These are phyloP conservation scores for Suhomyces sp. DNA, from an alignment of 805 yeast genomes.

Conservation along the genomic window DNA sequence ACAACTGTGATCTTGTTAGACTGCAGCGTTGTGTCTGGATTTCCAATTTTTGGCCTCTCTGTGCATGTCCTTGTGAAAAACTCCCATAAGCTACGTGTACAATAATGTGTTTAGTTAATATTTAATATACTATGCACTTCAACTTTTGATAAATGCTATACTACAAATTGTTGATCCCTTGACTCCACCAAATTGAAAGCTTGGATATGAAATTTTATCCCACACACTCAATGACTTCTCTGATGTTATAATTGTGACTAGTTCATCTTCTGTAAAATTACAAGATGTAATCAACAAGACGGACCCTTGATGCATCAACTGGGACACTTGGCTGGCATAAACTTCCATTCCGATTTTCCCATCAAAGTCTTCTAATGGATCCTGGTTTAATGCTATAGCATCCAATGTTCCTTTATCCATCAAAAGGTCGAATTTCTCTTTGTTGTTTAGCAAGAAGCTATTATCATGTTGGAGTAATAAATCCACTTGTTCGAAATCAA, in stretches of 20 bases:
- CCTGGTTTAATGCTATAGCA: constrained; percentile 87
- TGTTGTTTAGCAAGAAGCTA: constrained; percentile 35
- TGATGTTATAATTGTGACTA: constrained; percentile 51
- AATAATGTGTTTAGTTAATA: not conserved
- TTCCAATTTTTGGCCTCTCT: not conserved
- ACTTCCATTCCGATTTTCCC: constrained; percentile 51
- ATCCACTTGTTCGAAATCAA: constrained; percentile 68
- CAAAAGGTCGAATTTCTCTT: constrained; percentile 63
- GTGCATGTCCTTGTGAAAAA: not conserved
- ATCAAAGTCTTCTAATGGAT: constrained; percentile 40
- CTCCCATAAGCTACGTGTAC: not conserved
- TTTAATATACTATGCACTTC: not conserved
- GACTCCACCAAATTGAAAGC: constrained; percentile 84
- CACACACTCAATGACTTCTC: constrained; percentile 53
- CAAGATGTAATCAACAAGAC: constrained; percentile 82
- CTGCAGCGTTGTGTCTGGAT: no score
- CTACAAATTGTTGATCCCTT: constrained; percentile 87
- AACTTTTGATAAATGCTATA: constrained; percentile 64
- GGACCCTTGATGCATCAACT: constrained; percentile 55
- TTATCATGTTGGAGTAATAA: constrained; percentile 45
- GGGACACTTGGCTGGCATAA: constrained; percentile 61
- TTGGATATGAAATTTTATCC: constrained; percentile 73
- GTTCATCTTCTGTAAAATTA: constrained; percentile 84
- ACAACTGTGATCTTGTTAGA: no score
- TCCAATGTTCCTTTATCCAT: constrained; percentile 95